These are phyloP conservation scores for Globisporangium megalacanthum DNA, from an alignment of 352 stramenopile genomes.

Conservation along the genomic window DNA sequence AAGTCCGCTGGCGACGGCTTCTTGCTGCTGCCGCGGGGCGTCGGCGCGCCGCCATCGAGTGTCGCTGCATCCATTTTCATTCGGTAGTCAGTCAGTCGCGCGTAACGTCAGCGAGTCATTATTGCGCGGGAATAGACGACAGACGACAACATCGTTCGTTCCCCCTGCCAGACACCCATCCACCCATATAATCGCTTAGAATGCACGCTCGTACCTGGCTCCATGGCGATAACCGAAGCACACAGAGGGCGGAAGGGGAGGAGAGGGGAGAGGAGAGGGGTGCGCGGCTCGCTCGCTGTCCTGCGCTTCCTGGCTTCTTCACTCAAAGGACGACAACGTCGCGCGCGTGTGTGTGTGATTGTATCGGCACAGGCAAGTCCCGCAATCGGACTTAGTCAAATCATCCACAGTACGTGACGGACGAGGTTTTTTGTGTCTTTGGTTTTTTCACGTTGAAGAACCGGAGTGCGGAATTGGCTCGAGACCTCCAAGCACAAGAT, in stretches of 20 bases:
- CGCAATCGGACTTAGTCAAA: no score
- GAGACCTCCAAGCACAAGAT: no score
- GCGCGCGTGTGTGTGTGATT: background rate
- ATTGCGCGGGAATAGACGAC: background rate
- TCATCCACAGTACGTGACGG: no score
- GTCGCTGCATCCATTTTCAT: constrained; percentile 18
- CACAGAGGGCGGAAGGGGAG: background rate
- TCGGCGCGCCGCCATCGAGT: constrained; percentile 21
- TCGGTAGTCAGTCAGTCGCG: background rate
- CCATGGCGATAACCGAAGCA: background rate
- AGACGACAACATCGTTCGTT: background rate
- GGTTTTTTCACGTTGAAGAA: no score
- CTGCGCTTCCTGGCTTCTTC: background rate
- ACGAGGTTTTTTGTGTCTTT: no score
- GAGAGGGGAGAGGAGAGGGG: background rate
- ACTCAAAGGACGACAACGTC: background rate
- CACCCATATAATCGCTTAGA: background rate
- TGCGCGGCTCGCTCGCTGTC: background rate
- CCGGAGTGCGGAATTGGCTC: no score
- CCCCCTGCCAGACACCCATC: no score
- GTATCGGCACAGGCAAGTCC: background rate
- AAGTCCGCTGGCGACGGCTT: constrained; percentile 84
- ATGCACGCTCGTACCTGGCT: background rate
- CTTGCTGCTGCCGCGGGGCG: constrained; percentile 41
- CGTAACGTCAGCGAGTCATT: background rate